These are phyloP conservation scores for Vanderwaltozyma verrucispora DNA, from an alignment of 805 yeast genomes.

Conservation along the genomic window DNA sequence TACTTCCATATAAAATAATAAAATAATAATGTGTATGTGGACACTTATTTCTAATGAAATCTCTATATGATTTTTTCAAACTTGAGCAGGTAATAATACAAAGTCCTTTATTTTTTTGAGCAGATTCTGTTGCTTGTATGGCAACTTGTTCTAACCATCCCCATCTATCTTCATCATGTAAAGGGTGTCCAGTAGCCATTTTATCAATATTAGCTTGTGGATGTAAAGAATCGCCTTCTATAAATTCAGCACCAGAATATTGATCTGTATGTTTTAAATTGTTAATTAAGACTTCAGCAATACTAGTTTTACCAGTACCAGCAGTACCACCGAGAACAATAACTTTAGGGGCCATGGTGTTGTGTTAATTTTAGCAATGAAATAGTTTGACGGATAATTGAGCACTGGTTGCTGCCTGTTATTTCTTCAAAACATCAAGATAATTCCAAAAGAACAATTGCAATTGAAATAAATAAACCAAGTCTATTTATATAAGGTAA, in stretches of 20 bases:
- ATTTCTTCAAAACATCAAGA: too few species aligned
- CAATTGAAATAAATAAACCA: too few species aligned
- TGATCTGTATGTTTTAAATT: slow-evolving; percentile 28
- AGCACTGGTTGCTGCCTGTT: too few species aligned
- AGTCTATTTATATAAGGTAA: too few species aligned
- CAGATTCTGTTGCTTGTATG: slow-evolving; percentile 30
- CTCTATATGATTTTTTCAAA: slow-evolving; percentile 65
- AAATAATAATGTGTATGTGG: slow-evolving; percentile 39
- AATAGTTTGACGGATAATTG: too few species aligned
- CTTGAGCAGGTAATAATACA: slow-evolving; percentile 75
- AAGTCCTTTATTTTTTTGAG: slow-evolving; percentile 26
- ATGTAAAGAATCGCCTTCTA: slow-evolving; percentile 84
- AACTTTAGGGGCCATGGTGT: slow-evolving; percentile 20
- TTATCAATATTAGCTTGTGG: slow-evolving; percentile 64
- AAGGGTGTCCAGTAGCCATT: slow-evolving; percentile 73
- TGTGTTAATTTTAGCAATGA: too few species aligned
- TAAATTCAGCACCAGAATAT: slow-evolving; percentile 26
- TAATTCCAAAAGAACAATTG: too few species aligned
- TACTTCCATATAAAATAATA: slow-evolving; percentile 57
- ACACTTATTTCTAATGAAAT: slow-evolving; percentile 35
- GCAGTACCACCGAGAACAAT: slow-evolving; percentile 88
- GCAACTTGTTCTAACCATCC: slow-evolving; percentile 65
- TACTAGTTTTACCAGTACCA: slow-evolving; percentile 88
- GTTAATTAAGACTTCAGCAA: slow-evolving; percentile 43
- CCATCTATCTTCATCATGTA: slow-evolving; percentile 87